phyloP scores from a whole-genome alignment of 257 asterid genomes.

The Paraleonurus japonicus region DNA sequence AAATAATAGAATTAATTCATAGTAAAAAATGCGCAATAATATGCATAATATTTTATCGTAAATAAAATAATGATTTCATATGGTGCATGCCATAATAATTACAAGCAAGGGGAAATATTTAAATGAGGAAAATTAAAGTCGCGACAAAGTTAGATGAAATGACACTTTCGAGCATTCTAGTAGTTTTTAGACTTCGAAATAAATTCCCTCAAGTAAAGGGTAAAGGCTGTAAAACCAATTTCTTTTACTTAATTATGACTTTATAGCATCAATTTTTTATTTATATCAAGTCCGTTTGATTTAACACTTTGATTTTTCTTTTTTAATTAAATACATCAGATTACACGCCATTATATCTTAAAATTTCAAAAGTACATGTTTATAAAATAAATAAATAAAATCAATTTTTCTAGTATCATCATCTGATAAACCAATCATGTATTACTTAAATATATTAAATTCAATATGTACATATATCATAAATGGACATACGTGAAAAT shows the following conservation, averaged over 20 bases:
- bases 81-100: not conserved
- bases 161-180: not conserved
- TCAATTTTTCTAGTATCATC: too few relatives aligned
- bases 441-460: too few relatives aligned
- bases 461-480: too few relatives aligned
- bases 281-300: not conserved
- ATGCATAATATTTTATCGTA: too few relatives aligned
- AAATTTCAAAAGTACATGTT: not conserved
- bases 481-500: too few relatives aligned
- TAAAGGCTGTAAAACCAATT: not conserved
- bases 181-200: not conserved
- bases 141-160: not conserved
- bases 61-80: too few relatives aligned
- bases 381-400: not conserved
- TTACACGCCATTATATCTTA: too few relatives aligned
- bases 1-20: too few relatives aligned
- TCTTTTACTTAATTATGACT: not conserved
- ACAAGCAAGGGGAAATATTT: not conserved
- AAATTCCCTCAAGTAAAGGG: not conserved
- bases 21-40: too few relatives aligned
- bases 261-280: not conserved
- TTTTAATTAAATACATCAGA: not conserved
- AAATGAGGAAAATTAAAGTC: not conserved
- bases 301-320: not conserved
- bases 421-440: too few relatives aligned